phyloP scores from a whole-genome alignment of 2,329 filamentous ascomycete genomes.

The Xylaria sp. region DNA sequence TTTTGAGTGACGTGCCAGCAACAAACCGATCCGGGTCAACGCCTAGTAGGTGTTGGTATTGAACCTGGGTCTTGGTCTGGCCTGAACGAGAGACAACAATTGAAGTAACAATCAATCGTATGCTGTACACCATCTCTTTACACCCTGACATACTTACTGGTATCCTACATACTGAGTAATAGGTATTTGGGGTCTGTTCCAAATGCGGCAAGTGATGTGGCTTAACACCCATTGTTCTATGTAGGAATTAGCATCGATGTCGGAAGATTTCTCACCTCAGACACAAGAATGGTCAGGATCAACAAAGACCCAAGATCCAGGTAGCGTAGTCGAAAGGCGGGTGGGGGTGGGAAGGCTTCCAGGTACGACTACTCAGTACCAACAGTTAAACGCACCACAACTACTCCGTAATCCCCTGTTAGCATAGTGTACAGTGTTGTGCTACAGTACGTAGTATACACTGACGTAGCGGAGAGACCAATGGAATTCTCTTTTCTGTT shows the following conservation, averaged over 20 bases:
- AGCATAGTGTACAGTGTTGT: background rate
- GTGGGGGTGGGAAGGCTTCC: background rate
- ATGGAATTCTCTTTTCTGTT: constrained; percentile 30
- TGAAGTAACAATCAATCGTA: background rate
- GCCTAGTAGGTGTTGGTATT: no score
- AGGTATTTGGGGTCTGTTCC: background rate
- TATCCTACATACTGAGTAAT: background rate
- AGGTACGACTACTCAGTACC: no score
- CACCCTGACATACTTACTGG: background rate
- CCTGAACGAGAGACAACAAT: background rate
- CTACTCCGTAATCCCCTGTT: background rate
- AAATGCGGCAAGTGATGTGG: background rate
- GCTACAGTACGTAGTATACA: background rate
- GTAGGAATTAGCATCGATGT: constrained; percentile 11
- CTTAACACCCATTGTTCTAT: constrained; percentile 2
- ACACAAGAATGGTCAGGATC: constrained; percentile 16
- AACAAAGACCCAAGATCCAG: constrained; percentile 14
- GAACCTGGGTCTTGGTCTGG: no score
- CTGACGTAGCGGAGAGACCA: constrained; percentile 9
- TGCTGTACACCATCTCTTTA: background rate
- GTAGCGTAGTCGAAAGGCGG: constrained; percentile 2
- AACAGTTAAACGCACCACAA: background rate
- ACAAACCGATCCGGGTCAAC: background rate
- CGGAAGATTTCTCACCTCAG: constrained; percentile 32
- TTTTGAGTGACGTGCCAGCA: constrained; percentile 15